Conservation (phyloP, 1,284 basidiomycete genomes). For the Tilletia horrida region DNA sequence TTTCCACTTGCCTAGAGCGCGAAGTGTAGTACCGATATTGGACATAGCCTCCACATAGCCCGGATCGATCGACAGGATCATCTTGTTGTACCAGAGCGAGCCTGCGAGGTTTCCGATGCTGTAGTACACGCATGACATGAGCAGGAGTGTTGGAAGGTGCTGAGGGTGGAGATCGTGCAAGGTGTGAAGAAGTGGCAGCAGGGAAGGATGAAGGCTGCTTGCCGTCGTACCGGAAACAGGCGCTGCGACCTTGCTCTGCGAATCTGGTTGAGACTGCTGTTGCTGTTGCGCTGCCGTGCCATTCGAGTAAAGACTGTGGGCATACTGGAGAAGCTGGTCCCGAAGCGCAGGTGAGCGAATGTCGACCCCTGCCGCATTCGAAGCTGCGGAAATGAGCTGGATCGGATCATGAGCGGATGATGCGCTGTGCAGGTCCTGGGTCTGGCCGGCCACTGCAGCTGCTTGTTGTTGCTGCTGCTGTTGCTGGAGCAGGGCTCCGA, state of each 20-base stretch:
- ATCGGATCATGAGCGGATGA: constrained; percentile 38
- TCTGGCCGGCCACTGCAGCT: neutral
- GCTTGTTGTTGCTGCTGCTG: neutral
- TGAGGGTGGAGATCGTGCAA: constrained; percentile 44
- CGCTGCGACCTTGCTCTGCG: constrained; percentile 17
- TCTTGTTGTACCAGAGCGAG: constrained; percentile 55
- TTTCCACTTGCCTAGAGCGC: constrained; percentile 55
- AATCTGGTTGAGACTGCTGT: neutral
- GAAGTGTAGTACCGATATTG: constrained; percentile 61
- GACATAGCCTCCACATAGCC: constrained; percentile 57
- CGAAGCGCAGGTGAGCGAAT: constrained; percentile 38
- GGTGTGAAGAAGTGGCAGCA: constrained; percentile 48
- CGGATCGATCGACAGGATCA: constrained; percentile 53
- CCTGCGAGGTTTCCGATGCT: constrained; percentile 41
- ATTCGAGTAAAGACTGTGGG: constrained; percentile 45
- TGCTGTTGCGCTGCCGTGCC: constrained; percentile 22
- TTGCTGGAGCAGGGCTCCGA: no score
- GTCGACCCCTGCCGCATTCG: constrained; percentile 35
- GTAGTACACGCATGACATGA: constrained; percentile 51
- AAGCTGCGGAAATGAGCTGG: constrained; percentile 39
- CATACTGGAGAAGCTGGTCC: constrained; percentile 51
- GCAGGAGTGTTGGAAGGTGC: constrained; percentile 46
- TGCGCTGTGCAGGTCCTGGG: neutral
- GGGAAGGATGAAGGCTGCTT: constrained; percentile 38
- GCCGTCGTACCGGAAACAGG: neutral